Conservation (phyloP, 306 rosid species). For the Trifolium pratense region DNA sequence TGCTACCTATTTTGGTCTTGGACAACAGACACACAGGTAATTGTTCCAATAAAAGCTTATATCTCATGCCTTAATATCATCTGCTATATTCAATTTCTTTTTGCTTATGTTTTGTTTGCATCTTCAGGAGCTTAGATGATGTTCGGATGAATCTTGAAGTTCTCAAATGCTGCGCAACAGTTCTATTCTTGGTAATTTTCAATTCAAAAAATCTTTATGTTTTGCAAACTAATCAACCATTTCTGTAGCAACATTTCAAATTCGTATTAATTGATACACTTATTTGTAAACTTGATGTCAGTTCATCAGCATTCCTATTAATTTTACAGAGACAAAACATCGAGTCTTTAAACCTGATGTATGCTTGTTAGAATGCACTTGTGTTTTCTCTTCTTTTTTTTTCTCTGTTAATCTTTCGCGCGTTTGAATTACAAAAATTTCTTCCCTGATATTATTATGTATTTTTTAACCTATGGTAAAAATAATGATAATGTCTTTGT, state of each 20-base stretch:
- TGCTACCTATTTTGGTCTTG: constrained; percentile 94
- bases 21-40: constrained; percentile 90
- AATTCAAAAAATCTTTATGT: constrained; percentile 16
- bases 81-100: constrained; percentile 15
- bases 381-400: too few relatives aligned
- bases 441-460: constrained; percentile 1
- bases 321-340: too few relatives aligned
- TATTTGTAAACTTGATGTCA: constrained; percentile 19
- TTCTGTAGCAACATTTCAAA: too few relatives aligned
- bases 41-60: constrained; percentile 8
- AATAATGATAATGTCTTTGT: constrained; percentile 36
- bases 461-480: constrained; percentile 31
- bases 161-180: constrained; percentile 84
- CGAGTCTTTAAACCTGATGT: too few relatives aligned
- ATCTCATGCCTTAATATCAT: background rate
- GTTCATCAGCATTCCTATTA: constrained; percentile 4
- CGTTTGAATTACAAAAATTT: too few relatives aligned
- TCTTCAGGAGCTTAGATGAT: constrained; percentile 92
- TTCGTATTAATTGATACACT: background rate
- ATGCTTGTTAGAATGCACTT: too few relatives aligned
- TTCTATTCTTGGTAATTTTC: constrained; percentile 81
- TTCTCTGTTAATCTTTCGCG: too few relatives aligned
- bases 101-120: constrained; percentile 40
- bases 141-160: constrained; percentile 99
- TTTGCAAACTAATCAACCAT: too few relatives aligned